Conservation (phyloP, 306 rosid species). For the Geum urbanum region DNA sequence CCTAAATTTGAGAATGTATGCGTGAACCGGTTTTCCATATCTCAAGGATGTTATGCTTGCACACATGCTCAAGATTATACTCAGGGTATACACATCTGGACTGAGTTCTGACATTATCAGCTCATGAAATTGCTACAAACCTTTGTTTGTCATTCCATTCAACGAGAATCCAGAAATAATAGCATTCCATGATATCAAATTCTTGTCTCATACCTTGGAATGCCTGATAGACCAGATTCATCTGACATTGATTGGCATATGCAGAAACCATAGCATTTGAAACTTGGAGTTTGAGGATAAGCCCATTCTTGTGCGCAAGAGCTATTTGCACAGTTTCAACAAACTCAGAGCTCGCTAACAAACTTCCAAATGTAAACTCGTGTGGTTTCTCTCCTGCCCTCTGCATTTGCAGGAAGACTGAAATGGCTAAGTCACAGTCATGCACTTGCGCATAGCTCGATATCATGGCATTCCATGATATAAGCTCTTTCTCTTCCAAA, state of each 20-base stretch:
- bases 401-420: constrained; percentile 52
- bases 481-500: constrained; percentile 51
- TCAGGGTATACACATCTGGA: constrained; percentile 57
- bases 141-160: constrained; percentile 50
- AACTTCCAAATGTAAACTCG: constrained; percentile 69
- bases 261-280: constrained; percentile 65
- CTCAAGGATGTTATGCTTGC: constrained; percentile 52
- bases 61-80: constrained; percentile 62
- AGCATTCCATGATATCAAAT: constrained; percentile 68
- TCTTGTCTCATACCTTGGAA: constrained; percentile 44
- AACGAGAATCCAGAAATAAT: constrained; percentile 54
- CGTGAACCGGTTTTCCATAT: constrained; percentile 68
- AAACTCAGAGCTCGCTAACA: constrained; percentile 47
- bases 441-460: constrained; percentile 47
- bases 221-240: constrained; percentile 40
- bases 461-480: constrained; percentile 75
- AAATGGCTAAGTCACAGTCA: constrained; percentile 36
- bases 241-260: constrained; percentile 46
- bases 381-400: constrained; percentile 49
- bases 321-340: constrained; percentile 46
- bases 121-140: constrained; percentile 45
- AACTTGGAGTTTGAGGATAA: constrained; percentile 39
- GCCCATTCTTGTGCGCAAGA: constrained; percentile 47
- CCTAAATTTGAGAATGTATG: constrained; percentile 44
- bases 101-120: constrained; percentile 43